Conservation (phyloP, 768 basidiomycete species). For the Serendipita sp. region DNA sequence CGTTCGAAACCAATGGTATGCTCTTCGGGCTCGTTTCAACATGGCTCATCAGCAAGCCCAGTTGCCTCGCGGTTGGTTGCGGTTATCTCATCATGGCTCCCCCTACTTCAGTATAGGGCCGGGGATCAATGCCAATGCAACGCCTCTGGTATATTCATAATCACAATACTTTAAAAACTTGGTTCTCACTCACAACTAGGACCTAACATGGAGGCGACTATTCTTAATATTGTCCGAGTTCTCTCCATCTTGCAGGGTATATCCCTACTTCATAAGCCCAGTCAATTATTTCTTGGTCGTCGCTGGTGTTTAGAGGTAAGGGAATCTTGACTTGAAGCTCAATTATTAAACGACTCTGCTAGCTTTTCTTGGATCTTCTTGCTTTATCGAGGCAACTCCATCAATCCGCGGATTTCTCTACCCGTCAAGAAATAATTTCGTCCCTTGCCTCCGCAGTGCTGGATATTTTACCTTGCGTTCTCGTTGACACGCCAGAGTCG, state of each 20-base stretch:
- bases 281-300: constrained; percentile 55
- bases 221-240: constrained; percentile 30
- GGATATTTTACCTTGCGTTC: constrained; percentile 70
- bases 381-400: constrained; percentile 51
- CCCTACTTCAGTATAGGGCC: constrained; percentile 14
- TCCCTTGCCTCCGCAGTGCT: constrained; percentile 59
- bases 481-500: constrained; percentile 71
- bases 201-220: constrained; percentile 3
- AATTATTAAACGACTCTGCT: background rate
- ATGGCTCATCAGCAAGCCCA: constrained; percentile 17
- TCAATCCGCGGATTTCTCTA: constrained; percentile 15
- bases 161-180: too few relatives aligned
- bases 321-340: background rate
- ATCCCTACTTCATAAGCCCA: constrained; percentile 46
- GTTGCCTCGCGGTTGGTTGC: constrained; percentile 50
- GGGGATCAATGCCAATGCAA: too few relatives aligned
- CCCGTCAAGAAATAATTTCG: constrained; percentile 9
- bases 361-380: constrained; percentile 62
- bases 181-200: too few relatives aligned
- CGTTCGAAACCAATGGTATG: constrained; percentile 73
- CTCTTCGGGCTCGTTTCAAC: background rate
- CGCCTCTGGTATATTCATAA: too few relatives aligned
- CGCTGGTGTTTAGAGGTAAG: constrained; percentile 51
- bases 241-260: constrained; percentile 67
- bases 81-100: constrained; percentile 33